These are phyloP conservation scores for Fusarium pseudonygamai DNA, from an alignment of 2,329 filamentous ascomycete genomes.

Conservation along the genomic window DNA sequence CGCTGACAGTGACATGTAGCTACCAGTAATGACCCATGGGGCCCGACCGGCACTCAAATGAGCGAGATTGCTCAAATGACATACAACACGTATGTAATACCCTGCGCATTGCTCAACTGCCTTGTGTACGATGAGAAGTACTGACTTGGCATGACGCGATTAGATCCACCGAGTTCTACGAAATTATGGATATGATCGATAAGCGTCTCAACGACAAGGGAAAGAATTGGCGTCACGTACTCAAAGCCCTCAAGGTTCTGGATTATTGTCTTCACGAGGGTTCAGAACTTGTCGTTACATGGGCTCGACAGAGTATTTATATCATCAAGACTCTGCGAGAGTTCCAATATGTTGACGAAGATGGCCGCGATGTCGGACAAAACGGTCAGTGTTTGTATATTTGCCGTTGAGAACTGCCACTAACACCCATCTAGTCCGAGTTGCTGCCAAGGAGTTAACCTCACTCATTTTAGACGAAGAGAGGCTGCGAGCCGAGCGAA, in stretches of 20 bases:
- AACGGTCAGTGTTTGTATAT: slow-evolving; percentile 73
- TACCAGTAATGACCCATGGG: slow-evolving; percentile 99
- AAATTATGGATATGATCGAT: slow-evolving; percentile 99
- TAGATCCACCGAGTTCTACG: slow-evolving; percentile 96
- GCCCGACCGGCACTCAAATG: slow-evolving; percentile 97
- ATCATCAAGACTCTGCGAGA: slow-evolving; percentile 98
- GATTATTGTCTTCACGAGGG: slow-evolving; percentile 99
- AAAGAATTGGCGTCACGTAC: slow-evolving; percentile 98
- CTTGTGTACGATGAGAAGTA: slow-evolving; percentile 1
- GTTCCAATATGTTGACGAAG: slow-evolving; percentile 96
- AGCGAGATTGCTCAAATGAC: slow-evolving; percentile 98
- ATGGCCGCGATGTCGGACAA: slow-evolving; percentile 92
- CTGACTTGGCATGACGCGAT: slow-evolving; percentile 29
- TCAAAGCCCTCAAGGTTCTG: slow-evolving; percentile 96
- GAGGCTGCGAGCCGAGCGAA: slow-evolving; percentile 86
- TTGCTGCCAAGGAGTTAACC: slow-evolving; percentile 95
- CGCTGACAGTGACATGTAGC: slow-evolving; percentile 63
- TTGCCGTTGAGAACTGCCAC: slow-evolving; percentile 13
- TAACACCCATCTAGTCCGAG: slow-evolving; percentile 72
- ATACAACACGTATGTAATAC: slow-evolving; percentile 85
- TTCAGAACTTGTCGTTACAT: slow-evolving; percentile 94
- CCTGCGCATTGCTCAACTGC: neutral
- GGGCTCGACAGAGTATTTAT: slow-evolving; percentile 97
- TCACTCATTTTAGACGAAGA: slow-evolving; percentile 94
- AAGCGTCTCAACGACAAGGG: slow-evolving; percentile 99